Evolutionary conservation across 371 early-diverging fungal genomes (phyloP), one percentile per base, ranked within the genome.

Genomic region (Rhizomucor pusillus): DNA sequence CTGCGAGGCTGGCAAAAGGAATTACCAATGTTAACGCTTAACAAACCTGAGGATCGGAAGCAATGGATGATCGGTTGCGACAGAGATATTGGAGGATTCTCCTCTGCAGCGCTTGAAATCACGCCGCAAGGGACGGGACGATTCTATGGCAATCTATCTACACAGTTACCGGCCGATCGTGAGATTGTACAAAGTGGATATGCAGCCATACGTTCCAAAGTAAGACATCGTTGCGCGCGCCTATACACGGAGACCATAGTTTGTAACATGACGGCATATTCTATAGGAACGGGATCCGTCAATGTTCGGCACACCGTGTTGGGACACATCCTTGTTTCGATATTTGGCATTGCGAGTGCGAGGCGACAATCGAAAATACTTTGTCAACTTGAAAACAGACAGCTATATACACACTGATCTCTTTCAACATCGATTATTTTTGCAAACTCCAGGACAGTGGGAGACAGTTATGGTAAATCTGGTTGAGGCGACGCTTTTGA

Each of bases 361-460:
- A 56, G 92, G 92, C 0, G 94, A 93, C 45, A 62, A 75, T 14
- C 78, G 90, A 43, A 82, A 83, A 56, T 97, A 93, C 70, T 90
- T 91, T 75, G 91, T 97, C 52, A 95, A 97, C 69, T 66, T 95
- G 10, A 90, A 92, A 59, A 90, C 93, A 4, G 92, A 90, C 49
- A 84, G 88, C 16, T 65, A 92, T 4, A 82, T 90, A 41, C 88
- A 84, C 23, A 84, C 91, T 0, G 91, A 92, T 65, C 72, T 95
- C 10, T 95, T 86, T 73, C 97, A 97, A 65, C 97, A 97, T 75
- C 84, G 94, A 41, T 61, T 97, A 46, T 89, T 90, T 53, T 78
- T 93, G 49, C 81, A 86, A 43, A 85, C 75, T 10, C 93, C 94
- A 0, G 94, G 94, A 0, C 80, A 87, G 60, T 97, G 95, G 95